Conservation (phyloP, 192 early-diverging fungal genomes). For the Blastocladiella britannica region DNA sequence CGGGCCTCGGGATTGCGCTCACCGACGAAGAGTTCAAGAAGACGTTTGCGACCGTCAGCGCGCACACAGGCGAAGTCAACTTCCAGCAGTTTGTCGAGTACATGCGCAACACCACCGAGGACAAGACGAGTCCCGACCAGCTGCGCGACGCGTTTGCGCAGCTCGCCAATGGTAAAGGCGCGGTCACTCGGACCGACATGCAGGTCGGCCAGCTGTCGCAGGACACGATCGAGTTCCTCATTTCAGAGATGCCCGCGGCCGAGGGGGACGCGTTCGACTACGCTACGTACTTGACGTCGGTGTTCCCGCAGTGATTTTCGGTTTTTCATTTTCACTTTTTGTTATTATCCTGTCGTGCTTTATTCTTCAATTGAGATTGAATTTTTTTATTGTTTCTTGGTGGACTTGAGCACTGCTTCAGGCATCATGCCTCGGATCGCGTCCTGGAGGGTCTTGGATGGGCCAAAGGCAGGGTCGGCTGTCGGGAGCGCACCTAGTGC, state of each 20-base stretch:
- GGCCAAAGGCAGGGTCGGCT: too few species aligned
- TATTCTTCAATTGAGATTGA: too few species aligned
- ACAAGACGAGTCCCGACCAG: constrained; percentile 64
- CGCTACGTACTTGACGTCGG: constrained; percentile 37
- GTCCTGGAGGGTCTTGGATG: too few species aligned
- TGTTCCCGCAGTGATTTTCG: constrained; percentile 20
- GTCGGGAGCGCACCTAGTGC: too few species aligned
- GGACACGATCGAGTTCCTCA: constrained; percentile 50
- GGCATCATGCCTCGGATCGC: too few species aligned
- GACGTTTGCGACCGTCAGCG: constrained; percentile 39
- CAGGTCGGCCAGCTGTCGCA: constrained; percentile 53
- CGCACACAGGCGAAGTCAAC: constrained; percentile 39
- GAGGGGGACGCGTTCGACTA: constrained; percentile 56
- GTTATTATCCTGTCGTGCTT: too few species aligned
- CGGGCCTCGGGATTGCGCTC: constrained; percentile 47
- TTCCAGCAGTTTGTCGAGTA: constrained; percentile 81
- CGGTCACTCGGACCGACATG: constrained; percentile 68
- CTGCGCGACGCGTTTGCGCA: constrained; percentile 64
- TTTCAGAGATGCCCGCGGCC: constrained; percentile 45
- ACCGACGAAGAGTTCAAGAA: constrained; percentile 46
- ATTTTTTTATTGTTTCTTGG: too few species aligned
- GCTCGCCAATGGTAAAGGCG: constrained; percentile 65
- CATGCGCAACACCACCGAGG: constrained; percentile 68
- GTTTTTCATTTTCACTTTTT: too few species aligned
- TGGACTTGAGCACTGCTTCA: too few species aligned